Percentiles rank a stretch among this genome's conserved stretches.
phyloP scores from a whole-genome alignment of 352 stramenopile species.

The Peronosclerospora sorghi region DNA sequence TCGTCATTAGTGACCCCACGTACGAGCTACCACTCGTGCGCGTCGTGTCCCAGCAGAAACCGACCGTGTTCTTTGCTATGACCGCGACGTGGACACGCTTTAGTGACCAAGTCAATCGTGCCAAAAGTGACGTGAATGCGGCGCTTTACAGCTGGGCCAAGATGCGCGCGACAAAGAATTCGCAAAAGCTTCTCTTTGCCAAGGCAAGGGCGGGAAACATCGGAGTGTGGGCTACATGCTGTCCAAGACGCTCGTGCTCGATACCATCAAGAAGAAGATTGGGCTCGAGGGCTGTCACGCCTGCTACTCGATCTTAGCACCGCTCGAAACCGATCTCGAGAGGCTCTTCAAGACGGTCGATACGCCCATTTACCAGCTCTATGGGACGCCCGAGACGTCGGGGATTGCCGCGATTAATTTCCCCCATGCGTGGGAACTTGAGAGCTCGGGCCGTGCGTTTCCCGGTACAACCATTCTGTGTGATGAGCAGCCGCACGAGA shows the following conservation, averaged over 20 bases:
- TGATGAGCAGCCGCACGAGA: slow-evolving; percentile 52
- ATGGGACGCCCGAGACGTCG: slow-evolving; percentile 47
- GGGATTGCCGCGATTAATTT: slow-evolving; percentile 57
- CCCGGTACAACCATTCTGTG: slow-evolving; percentile 45
- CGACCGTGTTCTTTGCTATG: slow-evolving; percentile 70
- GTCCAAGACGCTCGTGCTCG: slow-evolving; percentile 65
- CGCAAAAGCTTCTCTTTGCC: slow-evolving; percentile 58
- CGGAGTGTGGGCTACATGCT: slow-evolving; percentile 71
- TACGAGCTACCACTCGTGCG: slow-evolving; percentile 34
- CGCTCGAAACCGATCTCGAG: slow-evolving; percentile 69
- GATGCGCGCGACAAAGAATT: slow-evolving; percentile 64
- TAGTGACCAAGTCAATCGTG: slow-evolving; percentile 52
- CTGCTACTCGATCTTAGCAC: slow-evolving; percentile 63
- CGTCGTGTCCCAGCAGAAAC: slow-evolving; percentile 39
- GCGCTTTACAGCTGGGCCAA: slow-evolving; percentile 70
- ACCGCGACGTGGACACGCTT: slow-evolving; percentile 63
- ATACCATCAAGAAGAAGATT: slow-evolving; percentile 63
- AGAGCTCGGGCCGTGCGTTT: slow-evolving; percentile 48
- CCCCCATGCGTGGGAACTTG: too few species aligned
- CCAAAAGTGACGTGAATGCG: slow-evolving; percentile 64
- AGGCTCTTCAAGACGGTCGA: slow-evolving; percentile 78
- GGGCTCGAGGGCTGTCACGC: too few species aligned
- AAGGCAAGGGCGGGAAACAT: slow-evolving; percentile 23
- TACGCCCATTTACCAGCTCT: too few species aligned
- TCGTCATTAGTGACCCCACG: slow-evolving; percentile 44